These are phyloP conservation scores for Pichia sp. DNA, from an alignment of 1,139 yeast species.

Conservation along the genomic window DNA sequence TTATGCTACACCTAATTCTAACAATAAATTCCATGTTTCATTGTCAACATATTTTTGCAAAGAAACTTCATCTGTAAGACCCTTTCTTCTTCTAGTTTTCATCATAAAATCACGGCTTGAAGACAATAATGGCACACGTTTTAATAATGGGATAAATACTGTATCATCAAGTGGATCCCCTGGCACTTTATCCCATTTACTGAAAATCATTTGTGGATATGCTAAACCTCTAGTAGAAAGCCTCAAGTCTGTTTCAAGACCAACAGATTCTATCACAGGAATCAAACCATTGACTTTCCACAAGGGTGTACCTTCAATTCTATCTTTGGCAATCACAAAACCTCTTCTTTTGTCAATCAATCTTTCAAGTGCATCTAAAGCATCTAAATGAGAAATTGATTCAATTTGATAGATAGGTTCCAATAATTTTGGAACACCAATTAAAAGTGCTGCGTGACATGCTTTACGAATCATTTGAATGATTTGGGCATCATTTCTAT, in stretches of 20 bases:
- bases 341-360: conserved; percentile 51
- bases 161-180: conserved; percentile 83
- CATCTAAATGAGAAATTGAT: conserved; percentile 35
- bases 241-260: conserved; percentile 81
- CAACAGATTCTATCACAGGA: conserved; percentile 88
- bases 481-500: conserved; percentile 63
- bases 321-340: conserved; percentile 39
- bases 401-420: conserved; percentile 77
- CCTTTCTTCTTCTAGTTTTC: conserved; percentile 86
- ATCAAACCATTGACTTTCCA: conserved; percentile 55
- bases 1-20: conserved; percentile 27
- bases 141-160: conserved; percentile 58
- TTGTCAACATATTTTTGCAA: conserved; percentile 64
- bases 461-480: conserved; percentile 83
- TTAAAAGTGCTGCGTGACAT: conserved; percentile 72
- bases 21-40: conserved; percentile 49
- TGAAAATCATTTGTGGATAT: conserved; percentile 57
- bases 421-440: conserved; percentile 72
- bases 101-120: conserved; percentile 84
- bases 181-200: conserved; percentile 74
- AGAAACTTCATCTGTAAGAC: conserved; percentile 72
- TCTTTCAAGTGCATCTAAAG: conserved; percentile 45
- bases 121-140: conserved; percentile 64
- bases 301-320: conserved; percentile 73
- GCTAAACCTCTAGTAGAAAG: conserved; percentile 77